Evolutionary conservation across 176 grass and related monocot species (phyloP).

Genomic region (Bothriochloa decipiens): DNA sequence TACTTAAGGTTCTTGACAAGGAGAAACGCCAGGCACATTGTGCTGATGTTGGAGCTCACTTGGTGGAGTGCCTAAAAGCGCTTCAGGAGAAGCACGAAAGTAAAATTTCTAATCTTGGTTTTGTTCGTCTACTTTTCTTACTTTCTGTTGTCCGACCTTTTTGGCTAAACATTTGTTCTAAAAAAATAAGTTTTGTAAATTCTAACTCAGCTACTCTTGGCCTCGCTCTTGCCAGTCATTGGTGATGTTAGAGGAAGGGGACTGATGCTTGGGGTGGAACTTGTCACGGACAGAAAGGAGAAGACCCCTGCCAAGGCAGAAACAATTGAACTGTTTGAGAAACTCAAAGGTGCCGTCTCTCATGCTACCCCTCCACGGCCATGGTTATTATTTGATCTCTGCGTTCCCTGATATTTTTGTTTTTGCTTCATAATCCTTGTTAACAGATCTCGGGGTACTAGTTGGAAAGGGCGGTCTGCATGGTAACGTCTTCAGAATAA

Average conservation of each 20-base stretch:
- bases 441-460: constrained; percentile 77
- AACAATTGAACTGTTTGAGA: constrained; percentile 80
- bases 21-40: constrained; percentile 87
- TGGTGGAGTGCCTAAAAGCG: constrained; percentile 71
- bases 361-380: not conserved
- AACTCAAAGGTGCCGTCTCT: constrained; percentile 68
- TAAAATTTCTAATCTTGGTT: constrained; percentile 36
- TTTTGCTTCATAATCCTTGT: not conserved
- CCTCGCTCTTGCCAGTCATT: constrained; percentile 64
- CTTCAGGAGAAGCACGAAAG: constrained; percentile 97
- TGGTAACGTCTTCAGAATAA: constrained; percentile 93
- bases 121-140: not conserved
- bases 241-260: constrained; percentile 97
- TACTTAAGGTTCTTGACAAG: constrained; percentile 94
- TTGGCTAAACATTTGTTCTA: not conserved
- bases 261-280: constrained; percentile 96
- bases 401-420: not conserved
- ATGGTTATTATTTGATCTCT: not conserved
- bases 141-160: not conserved
- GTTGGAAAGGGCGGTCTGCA: constrained; percentile 91
- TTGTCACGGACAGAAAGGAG: constrained; percentile 79
- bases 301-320: constrained; percentile 93
- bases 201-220: not conserved
- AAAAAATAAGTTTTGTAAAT: not conserved
- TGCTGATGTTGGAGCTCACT: constrained; percentile 75